These are phyloP conservation scores for Lachnellula cervina DNA, from an alignment of 2,329 filamentous ascomycete species.

Conservation along the genomic window DNA sequence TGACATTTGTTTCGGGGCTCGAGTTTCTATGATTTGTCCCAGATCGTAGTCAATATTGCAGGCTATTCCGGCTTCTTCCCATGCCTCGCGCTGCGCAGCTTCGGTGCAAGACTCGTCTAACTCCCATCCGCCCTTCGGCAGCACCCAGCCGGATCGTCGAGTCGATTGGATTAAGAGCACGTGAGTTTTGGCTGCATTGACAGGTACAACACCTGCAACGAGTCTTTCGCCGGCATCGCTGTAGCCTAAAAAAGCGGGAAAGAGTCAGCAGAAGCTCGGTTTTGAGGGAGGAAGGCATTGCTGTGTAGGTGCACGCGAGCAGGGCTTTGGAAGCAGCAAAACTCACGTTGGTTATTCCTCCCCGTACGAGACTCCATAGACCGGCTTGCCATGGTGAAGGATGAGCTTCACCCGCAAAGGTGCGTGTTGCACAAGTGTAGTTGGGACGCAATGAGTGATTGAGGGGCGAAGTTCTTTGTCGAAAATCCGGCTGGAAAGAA, in stretches of 20 bases:
- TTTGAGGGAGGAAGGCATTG: not conserved
- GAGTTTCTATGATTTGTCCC: slow-evolving; percentile 78
- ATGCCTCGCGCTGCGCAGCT: slow-evolving; percentile 85
- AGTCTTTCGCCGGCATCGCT: slow-evolving; percentile 87
- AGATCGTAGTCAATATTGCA: slow-evolving; percentile 81
- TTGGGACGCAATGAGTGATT: slow-evolving; percentile 14
- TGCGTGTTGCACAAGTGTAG: slow-evolving; percentile 15
- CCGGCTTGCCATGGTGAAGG: slow-evolving; percentile 38
- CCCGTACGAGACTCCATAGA: slow-evolving; percentile 71
- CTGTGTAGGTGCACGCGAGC: slow-evolving; percentile 10
- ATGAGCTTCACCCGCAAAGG: slow-evolving; percentile 24
- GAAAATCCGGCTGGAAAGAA: slow-evolving; percentile 18
- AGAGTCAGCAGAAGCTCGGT: slow-evolving; percentile 26
- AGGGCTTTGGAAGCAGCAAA: slow-evolving; percentile 16
- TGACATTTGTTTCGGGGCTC: slow-evolving; percentile 69
- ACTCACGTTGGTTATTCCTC: slow-evolving; percentile 77
- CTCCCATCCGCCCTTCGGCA: slow-evolving; percentile 98
- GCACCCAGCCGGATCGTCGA: slow-evolving; percentile 86
- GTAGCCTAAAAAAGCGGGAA: slow-evolving; percentile 62
- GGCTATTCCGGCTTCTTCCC: slow-evolving; percentile 94
- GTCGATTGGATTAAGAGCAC: slow-evolving; percentile 94
- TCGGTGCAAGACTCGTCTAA: slow-evolving; percentile 83
- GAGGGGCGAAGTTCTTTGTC: slow-evolving; percentile 14
- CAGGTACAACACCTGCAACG: slow-evolving; percentile 88
- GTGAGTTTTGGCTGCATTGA: slow-evolving; percentile 78